These are phyloP conservation scores for Cladophialophora psammophila DNA, from an alignment of 2,329 filamentous ascomycete species.

Conservation along the genomic window DNA sequence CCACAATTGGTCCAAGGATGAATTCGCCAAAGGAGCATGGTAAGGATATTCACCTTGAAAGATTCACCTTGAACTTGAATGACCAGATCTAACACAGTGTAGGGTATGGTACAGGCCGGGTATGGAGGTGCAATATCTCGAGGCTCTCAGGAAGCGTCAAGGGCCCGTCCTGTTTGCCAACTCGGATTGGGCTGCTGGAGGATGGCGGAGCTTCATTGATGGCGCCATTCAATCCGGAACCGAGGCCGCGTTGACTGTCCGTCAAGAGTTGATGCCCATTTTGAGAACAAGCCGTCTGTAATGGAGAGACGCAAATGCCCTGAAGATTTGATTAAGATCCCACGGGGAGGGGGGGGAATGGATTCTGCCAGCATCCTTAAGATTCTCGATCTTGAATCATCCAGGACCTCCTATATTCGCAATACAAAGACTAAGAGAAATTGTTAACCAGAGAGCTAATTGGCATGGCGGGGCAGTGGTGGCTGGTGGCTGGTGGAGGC, in stretches of 20 bases:
- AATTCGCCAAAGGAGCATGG: conserved; percentile 57
- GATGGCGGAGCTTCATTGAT: conserved; percentile 61
- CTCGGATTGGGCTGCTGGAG: conserved; percentile 57
- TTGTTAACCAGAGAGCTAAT: too few relatives aligned
- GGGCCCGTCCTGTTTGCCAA: conserved; percentile 57
- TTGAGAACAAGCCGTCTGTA: conserved; percentile 4
- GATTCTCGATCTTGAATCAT: too few relatives aligned
- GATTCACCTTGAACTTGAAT: background rate
- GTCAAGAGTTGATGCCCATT: conserved; percentile 33
- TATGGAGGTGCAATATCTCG: conserved; percentile 49
- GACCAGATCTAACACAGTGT: background rate
- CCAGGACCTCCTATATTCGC: too few relatives aligned
- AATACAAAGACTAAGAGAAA: too few relatives aligned
- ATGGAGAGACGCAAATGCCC: background rate
- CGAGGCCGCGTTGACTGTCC: conserved; percentile 45
- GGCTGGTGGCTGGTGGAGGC: background rate
- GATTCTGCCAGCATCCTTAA: too few relatives aligned
- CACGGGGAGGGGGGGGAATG: too few relatives aligned
- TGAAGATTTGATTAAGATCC: background rate
- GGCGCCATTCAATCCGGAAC: conserved; percentile 59
- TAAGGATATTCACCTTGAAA: conserved; percentile 11
- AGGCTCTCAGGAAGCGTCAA: conserved; percentile 52
- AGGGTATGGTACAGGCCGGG: conserved; percentile 50
- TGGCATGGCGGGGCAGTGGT: too few relatives aligned
- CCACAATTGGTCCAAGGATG: conserved; percentile 59